phyloP scores from a whole-genome alignment of 371 early-diverging fungal genomes.

The Thermomucor indicae-seudaticae region DNA sequence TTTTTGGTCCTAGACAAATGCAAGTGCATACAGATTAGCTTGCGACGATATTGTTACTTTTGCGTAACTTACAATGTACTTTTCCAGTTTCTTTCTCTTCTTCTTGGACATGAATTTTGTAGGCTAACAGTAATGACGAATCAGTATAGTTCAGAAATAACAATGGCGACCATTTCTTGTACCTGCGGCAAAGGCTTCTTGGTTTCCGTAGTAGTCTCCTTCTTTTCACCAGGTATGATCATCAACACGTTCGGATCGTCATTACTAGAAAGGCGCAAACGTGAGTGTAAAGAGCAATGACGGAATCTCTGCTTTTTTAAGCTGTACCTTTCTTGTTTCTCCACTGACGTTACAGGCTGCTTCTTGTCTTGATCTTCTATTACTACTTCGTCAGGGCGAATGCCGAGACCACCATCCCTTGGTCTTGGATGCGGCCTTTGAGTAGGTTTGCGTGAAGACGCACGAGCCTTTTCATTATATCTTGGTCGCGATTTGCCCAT shows the following conservation, averaged over 20 bases:
- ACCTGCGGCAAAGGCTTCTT: constrained; percentile 7
- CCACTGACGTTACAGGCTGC: neutral
- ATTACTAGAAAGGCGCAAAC: neutral
- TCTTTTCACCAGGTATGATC: constrained; percentile 26
- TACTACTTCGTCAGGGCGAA: constrained; percentile 10
- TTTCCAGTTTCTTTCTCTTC: constrained; percentile 78
- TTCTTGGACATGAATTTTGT: constrained; percentile 58
- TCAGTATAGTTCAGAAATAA: neutral
- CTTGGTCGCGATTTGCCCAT: constrained; percentile 62
- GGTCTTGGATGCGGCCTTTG: constrained; percentile 47
- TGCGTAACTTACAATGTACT: constrained; percentile 67
- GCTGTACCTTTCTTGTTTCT: neutral
- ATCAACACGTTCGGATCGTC: constrained; percentile 37
- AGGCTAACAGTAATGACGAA: constrained; percentile 10
- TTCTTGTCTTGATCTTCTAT: neutral
- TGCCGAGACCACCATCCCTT: constrained; percentile 45
- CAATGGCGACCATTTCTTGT: neutral
- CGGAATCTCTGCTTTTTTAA: neutral
- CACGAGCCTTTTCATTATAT: constrained; percentile 56
- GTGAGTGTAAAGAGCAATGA: neutral
- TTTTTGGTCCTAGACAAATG: constrained; percentile 69
- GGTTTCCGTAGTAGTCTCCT: neutral
- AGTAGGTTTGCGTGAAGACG: constrained; percentile 38
- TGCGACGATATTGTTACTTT: neutral
- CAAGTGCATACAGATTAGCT: neutral